Conservation (phyloP, 805 yeast species). For the Suhomyces sp. region DNA sequence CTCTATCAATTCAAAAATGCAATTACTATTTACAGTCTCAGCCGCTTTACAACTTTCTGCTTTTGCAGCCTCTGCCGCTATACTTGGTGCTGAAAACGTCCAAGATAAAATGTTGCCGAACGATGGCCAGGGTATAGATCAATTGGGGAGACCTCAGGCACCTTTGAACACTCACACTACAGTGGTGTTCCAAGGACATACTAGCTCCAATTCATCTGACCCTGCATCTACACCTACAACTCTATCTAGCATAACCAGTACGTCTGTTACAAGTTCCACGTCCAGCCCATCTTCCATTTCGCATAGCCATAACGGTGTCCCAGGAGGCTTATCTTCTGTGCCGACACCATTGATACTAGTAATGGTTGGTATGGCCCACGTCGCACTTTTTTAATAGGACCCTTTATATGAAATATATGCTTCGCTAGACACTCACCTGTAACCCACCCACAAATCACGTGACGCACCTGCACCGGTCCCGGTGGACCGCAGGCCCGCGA, state of each 20-base stretch:
- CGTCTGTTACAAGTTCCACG: background rate
- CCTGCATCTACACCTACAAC: background rate
- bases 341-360: background rate
- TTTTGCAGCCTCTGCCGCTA: background rate
- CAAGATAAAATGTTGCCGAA: background rate
- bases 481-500: background rate
- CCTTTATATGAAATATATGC: background rate
- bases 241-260: background rate
- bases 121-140: background rate
- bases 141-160: background rate
- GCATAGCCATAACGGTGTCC: background rate
- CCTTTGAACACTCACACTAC: background rate
- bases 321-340: background rate
- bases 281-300: background rate
- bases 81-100: background rate
- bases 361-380: background rate
- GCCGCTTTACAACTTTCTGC: constrained; percentile 1
- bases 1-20: background rate
- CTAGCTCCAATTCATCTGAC: background rate
- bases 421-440: background rate
- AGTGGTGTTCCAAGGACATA: background rate
- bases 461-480: constrained; percentile 4
- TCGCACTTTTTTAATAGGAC: background rate
- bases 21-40: background rate
- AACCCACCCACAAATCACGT: background rate